Evolutionary conservation across 2,329 filamentous ascomycete species (phyloP).

Genomic region (Arthrocladium fulminans): DNA sequence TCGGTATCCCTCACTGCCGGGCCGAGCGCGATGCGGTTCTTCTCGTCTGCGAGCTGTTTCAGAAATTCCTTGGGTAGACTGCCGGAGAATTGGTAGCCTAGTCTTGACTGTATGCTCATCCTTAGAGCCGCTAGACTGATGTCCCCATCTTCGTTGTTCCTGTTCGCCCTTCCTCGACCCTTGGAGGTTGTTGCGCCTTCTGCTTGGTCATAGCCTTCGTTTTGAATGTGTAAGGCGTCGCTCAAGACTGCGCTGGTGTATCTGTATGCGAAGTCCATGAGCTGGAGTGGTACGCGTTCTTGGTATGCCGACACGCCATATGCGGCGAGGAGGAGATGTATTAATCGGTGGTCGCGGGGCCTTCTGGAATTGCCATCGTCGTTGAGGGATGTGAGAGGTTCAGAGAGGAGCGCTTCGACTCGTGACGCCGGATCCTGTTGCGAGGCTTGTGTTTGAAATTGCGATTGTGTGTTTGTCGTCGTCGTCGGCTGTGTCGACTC

Average conservation of each 20-base stretch:
- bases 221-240: conserved; percentile 44
- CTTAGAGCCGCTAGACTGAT: conserved; percentile 51
- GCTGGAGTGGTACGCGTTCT: conserved; percentile 44
- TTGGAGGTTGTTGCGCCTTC: conserved; percentile 26
- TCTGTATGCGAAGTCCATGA: conserved; percentile 46
- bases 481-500: conserved; percentile 27
- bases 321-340: conserved; percentile 43
- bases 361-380: conserved; percentile 40
- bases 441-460: conserved; percentile 15
- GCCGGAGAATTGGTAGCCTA: conserved; percentile 47
- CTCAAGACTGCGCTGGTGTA: conserved; percentile 46
- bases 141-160: conserved; percentile 37
- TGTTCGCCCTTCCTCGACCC: conserved; percentile 29
- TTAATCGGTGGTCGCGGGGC: conserved; percentile 42
- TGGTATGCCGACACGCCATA: conserved; percentile 43
- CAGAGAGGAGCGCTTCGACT: conserved; percentile 27
- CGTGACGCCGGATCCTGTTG: conserved; percentile 15
- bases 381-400: conserved; percentile 36
- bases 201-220: conserved; percentile 41
- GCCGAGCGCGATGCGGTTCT: conserved; percentile 48
- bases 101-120: conserved; percentile 51
- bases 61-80: conserved; percentile 54
- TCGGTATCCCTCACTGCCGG: conserved; percentile 26
- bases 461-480: conserved; percentile 23
- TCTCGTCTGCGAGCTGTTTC: conserved; percentile 48